phyloP scores from a whole-genome alignment of 345 rosid species.

The Hibiscus mutabilis region DNA sequence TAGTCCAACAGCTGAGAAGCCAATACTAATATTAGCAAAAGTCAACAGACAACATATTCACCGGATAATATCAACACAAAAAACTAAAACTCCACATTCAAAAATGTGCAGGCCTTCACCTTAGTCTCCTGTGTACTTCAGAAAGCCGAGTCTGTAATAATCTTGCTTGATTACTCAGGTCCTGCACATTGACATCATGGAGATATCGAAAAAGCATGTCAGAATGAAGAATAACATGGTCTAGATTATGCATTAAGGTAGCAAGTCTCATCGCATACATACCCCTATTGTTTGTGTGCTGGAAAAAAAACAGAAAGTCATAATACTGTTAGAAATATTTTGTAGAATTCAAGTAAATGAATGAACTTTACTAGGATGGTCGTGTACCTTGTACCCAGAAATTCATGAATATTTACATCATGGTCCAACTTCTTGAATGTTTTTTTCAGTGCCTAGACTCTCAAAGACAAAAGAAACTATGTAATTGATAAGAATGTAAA shows the following conservation, averaged over 20 bases:
- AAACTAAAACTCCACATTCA: background rate
- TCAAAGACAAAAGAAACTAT: constrained; percentile 23
- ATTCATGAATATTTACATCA: constrained; percentile 66
- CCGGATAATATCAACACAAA: too few species aligned
- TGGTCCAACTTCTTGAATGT: constrained; percentile 82
- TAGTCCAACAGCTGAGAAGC: constrained; percentile 55
- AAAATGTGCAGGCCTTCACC: constrained; percentile 24
- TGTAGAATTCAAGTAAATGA: too few species aligned
- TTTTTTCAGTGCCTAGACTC: constrained; percentile 67
- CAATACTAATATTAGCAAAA: constrained; percentile 2
- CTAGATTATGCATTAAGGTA: background rate
- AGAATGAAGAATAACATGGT: constrained; percentile 2
- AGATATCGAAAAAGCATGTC: constrained; percentile 4
- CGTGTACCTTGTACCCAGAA: constrained; percentile 55
- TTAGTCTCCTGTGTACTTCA: constrained; percentile 45
- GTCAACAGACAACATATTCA: background rate
- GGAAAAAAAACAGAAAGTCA: constrained; percentile 14
- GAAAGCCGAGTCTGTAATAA: constrained; percentile 43
- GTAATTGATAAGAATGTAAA: constrained; percentile 1
- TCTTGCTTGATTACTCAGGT: constrained; percentile 34
- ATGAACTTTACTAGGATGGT: background rate
- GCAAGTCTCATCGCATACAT: constrained; percentile 2
- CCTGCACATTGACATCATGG: constrained; percentile 27
- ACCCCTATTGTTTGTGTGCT: constrained; percentile 71
- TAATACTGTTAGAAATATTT: too few species aligned